Evolutionary conservation across 345 rosid genomes (phyloP), one percentile per base, ranked within the genome.

Genomic region (Bruguiera sexangula): DNA sequence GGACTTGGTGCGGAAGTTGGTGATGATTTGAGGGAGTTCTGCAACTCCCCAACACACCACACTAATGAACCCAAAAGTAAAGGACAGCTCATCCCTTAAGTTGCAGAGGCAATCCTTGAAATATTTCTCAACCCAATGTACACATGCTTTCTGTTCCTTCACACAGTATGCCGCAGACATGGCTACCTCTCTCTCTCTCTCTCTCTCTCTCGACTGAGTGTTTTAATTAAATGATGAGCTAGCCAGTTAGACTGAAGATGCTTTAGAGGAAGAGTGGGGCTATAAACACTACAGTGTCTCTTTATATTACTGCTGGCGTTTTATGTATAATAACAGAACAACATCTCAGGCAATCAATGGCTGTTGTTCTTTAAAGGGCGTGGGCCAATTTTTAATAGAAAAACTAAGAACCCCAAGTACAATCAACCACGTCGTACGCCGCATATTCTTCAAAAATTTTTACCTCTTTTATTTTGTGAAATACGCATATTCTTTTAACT

Each of bases 11-110:
- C 76, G 86, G 79, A 91, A 94, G 82, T 94, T 94, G 76, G 96
- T 94, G 76, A 94, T 73, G 84, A 94, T 88, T 73, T 94, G 99
- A 39, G 97, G 99, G 74, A 94, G 76, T 75, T 94, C 99, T 1
- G 97, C 99, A 30, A 92, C 90, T 10, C 88, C 93, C 99, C 99
- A 94, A 37, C 91, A 86, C 11, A 89, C 72, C 2, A 94, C 65
- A 71, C 98, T 89, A 7, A 50, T 55, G 9, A 94, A 59, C 6
- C 97, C 98, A 32, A 91, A 91, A 2, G 65, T 80, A 65, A 94
- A 94, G 0, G 97, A 91, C 20, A 88, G 60, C 8, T 85, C 98
- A 61, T 94, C 98, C 56, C 72, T 86, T 30, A 76, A 31, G 76
- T 84, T 86, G 80, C 98, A 94, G 1, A 94, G 90, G 70, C 98